A percentile compares a stretch with the other conserved stretches of the same genome.
phyloP scores from a whole-genome alignment of 768 basidiomycete species.

The Brasilioporus rufonigricans region DNA sequence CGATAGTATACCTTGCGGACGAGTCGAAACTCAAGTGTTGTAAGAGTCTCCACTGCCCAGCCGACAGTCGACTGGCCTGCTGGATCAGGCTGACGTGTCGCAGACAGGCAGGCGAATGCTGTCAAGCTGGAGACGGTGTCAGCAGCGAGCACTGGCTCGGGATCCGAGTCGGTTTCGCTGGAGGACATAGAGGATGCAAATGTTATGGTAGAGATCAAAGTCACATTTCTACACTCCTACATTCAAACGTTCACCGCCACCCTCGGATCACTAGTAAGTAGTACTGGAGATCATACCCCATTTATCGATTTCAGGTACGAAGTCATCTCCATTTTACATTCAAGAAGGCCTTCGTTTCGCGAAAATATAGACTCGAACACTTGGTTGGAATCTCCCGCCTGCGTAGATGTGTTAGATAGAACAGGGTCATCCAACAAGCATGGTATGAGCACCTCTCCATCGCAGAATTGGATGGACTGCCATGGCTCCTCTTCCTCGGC shows the following conservation, averaged over 20 bases:
- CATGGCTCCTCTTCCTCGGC: constrained; percentile 78
- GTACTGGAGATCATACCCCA: constrained; percentile 41
- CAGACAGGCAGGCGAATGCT: constrained; percentile 19
- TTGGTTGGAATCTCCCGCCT: constrained; percentile 59
- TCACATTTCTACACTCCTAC: not conserved
- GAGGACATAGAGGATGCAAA: constrained; percentile 26
- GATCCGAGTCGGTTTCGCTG: constrained; percentile 62
- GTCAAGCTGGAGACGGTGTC: constrained; percentile 16
- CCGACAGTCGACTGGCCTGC: constrained; percentile 12
- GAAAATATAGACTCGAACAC: constrained; percentile 67
- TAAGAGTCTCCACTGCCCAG: constrained; percentile 24
- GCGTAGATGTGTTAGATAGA: constrained; percentile 12
- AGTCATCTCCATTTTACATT: constrained; percentile 55
- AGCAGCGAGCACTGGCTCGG: constrained; percentile 31
- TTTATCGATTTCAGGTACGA: constrained; percentile 56
- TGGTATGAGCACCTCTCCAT: constrained; percentile 52
- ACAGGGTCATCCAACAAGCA: not conserved
- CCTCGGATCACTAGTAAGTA: not conserved
- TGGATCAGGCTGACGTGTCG: constrained; percentile 4
- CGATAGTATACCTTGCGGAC: constrained; percentile 26
- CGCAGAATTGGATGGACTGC: constrained; percentile 65
- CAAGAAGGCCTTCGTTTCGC: constrained; percentile 45
- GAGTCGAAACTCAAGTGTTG: constrained; percentile 29
- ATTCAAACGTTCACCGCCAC: too few relatives aligned
- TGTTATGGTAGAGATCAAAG: not conserved